phyloP scores from a whole-genome alignment of 2,329 filamentous ascomycete species.

The Ophiobolus disseminans region DNA sequence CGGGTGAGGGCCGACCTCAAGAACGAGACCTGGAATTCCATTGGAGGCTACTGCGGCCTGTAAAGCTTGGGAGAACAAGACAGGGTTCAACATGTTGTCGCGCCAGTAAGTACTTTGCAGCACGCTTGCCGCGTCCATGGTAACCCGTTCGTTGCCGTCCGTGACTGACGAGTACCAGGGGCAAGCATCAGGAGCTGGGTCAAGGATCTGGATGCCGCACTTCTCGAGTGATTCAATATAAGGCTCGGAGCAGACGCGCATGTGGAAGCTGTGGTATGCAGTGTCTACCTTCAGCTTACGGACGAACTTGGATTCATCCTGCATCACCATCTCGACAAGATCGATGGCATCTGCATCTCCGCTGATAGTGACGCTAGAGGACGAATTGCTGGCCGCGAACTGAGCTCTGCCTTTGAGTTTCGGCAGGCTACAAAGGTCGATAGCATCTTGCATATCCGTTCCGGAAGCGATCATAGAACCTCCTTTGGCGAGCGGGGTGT shows the following conservation, averaged over 20 bases:
- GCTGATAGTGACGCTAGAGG: slow-evolving; percentile 51
- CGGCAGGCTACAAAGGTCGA: neutral
- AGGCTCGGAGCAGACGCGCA: slow-evolving; percentile 1
- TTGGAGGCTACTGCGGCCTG: slow-evolving; percentile 22
- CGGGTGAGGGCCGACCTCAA: slow-evolving; percentile 58
- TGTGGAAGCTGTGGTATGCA: slow-evolving; percentile 51
- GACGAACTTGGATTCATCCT: slow-evolving; percentile 48
- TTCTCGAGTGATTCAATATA: neutral
- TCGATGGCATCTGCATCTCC: slow-evolving; percentile 50
- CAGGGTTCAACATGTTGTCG: slow-evolving; percentile 50
- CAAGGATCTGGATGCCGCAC: neutral
- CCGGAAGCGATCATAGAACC: slow-evolving; percentile 16
- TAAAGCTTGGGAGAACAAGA: slow-evolving; percentile 53
- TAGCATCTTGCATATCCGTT: slow-evolving; percentile 1
- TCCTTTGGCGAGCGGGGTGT: slow-evolving; percentile 1
- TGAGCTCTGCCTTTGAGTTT: neutral
- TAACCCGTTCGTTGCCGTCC: neutral
- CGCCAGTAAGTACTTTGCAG: slow-evolving; percentile 50
- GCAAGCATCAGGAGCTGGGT: neutral
- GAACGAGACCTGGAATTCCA: slow-evolving; percentile 46
- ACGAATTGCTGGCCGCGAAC: slow-evolving; percentile 17
- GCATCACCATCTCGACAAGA: slow-evolving; percentile 37
- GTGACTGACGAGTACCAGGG: slow-evolving; percentile 11
- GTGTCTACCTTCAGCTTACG: slow-evolving; percentile 51
- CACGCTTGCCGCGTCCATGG: slow-evolving; percentile 17